Evolutionary conservation across 305 asterid species (phyloP).

Genomic region (Salvia sclarea): DNA sequence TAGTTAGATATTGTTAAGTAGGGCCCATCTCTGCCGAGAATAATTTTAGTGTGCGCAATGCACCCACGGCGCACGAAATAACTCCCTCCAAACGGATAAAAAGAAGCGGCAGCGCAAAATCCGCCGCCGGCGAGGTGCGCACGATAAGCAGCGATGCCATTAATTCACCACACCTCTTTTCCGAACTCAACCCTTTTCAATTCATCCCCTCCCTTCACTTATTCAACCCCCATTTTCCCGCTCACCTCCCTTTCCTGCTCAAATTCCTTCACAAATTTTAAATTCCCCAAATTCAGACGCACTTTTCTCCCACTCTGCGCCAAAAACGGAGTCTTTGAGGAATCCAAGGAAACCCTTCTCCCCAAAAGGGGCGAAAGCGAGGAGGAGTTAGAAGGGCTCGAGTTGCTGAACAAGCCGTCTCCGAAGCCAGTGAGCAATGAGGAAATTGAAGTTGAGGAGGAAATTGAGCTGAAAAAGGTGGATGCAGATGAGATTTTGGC

Average conservation of each 20-base stretch:
- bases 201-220: conserved; percentile 36
- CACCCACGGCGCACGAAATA: conserved; percentile 28
- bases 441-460: conserved; percentile 39
- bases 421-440: conserved; percentile 46
- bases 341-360: conserved; percentile 41
- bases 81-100: conserved; percentile 35
- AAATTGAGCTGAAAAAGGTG: conserved; percentile 36
- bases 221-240: conserved; percentile 29
- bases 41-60: conserved; percentile 13
- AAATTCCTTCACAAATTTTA: conserved; percentile 35
- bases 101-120: conserved; percentile 37
- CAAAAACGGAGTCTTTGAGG: conserved; percentile 58
- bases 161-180: conserved; percentile 40
- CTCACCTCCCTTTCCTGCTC: conserved; percentile 22
- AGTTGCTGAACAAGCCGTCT: conserved; percentile 69
- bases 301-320: conserved; percentile 50
- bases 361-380: conserved; percentile 42
- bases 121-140: conserved; percentile 36
- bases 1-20: background rate
- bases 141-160: conserved; percentile 59
- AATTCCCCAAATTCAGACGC: conserved; percentile 37
- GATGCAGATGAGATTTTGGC: conserved; percentile 66
- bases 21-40: conserved; percentile 22
- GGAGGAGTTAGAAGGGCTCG: conserved; percentile 65
- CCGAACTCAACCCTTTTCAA: conserved; percentile 38